Conservation (phyloP, 1,284 basidiomycete species). For the Fistulinella staudtii region DNA sequence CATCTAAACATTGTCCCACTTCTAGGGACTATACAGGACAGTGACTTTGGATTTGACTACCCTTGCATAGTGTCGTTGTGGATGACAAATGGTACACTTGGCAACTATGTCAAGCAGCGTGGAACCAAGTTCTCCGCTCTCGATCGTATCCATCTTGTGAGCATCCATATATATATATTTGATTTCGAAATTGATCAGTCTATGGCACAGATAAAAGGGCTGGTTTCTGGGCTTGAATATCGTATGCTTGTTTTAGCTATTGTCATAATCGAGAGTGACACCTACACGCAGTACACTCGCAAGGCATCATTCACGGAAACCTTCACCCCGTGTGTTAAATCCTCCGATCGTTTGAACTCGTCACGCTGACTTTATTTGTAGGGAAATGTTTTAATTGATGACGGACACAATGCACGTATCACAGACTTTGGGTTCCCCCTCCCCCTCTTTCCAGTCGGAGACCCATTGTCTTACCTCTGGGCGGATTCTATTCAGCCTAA, state of each 20-base stretch:
- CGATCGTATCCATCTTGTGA: slow-evolving; percentile 5
- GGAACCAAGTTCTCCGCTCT: not conserved
- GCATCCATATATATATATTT: not conserved
- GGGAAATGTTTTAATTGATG: slow-evolving; percentile 5
- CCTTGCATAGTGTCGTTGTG: slow-evolving; percentile 9
- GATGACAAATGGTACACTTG: slow-evolving; percentile 10
- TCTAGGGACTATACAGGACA: not conserved
- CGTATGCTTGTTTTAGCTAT: slow-evolving; percentile 2
- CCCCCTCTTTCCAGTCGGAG: not conserved
- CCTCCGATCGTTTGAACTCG: not conserved
- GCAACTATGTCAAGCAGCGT: not conserved
- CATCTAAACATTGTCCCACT: slow-evolving; percentile 6
- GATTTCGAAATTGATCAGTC: not conserved
- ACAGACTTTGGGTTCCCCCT: not conserved
- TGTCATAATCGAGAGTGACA: not conserved
- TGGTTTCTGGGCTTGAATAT: slow-evolving; percentile 3
- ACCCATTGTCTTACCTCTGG: not conserved
- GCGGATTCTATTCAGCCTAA: not conserved
- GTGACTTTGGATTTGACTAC: slow-evolving; percentile 3
- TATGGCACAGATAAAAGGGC: slow-evolving; percentile 1
- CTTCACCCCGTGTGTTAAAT: slow-evolving; percentile 2
- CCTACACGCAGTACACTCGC: slow-evolving; percentile 6
- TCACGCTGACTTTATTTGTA: not conserved
- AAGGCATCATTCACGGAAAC: not conserved
- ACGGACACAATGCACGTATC: not conserved